These are phyloP conservation scores for Plasmodium vivax DNA, from an alignment of 169 alveolate genomes.

Conservation along the genomic window DNA sequence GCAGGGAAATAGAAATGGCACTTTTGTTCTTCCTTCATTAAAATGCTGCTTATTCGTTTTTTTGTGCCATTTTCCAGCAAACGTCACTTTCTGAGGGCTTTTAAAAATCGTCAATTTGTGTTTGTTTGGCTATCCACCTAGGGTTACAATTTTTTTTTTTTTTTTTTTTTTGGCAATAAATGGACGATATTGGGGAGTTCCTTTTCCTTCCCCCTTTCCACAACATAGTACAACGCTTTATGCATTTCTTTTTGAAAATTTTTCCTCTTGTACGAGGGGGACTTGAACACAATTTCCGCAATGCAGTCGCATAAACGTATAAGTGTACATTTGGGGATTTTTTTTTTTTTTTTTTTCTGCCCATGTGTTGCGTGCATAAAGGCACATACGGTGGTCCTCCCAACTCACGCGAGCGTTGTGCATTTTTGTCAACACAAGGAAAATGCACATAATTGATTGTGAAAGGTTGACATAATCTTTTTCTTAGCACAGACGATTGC, in stretches of 20 bases:
- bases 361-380: slow-evolving; percentile 2
- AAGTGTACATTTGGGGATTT: not conserved
- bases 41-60: not conserved
- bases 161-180: not conserved
- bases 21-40: not conserved
- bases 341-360: not conserved
- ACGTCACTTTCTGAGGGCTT: not conserved
- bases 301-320: not conserved
- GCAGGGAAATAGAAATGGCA: not conserved
- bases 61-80: not conserved
- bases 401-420: not conserved
- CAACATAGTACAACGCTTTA: not conserved
- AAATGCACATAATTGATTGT: not conserved
- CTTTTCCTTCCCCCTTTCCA: not conserved
- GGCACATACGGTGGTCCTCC: not conserved
- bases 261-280: not conserved
- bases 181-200: not conserved
- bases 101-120: not conserved
- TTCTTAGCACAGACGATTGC: not conserved
- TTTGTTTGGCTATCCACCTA: not conserved
- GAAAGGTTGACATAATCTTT: not conserved
- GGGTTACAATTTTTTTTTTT: not conserved
- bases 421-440: not conserved
- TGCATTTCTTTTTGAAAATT: not conserved
- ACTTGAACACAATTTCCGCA: not conserved